These are phyloP conservation scores for Pulveroboletus frians DNA, from an alignment of 768 basidiomycete species.

Conservation along the genomic window DNA sequence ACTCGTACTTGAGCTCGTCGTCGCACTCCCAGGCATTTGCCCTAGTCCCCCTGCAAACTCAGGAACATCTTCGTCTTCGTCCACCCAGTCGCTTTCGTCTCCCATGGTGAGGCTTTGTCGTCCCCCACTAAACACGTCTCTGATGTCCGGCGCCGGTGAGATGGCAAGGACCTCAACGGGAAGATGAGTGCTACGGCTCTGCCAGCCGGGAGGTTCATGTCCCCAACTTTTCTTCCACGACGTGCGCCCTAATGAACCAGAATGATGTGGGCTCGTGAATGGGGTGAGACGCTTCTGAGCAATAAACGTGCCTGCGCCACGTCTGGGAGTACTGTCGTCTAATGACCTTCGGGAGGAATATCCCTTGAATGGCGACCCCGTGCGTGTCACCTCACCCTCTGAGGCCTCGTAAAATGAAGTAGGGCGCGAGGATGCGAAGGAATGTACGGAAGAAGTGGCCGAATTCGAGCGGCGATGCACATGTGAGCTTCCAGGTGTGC, in stretches of 20 bases:
- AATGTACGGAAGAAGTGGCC: constrained; percentile 71
- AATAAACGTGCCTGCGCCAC: constrained; percentile 56
- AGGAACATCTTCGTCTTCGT: constrained; percentile 73
- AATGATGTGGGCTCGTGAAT: constrained; percentile 53
- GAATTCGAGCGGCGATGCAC: constrained; percentile 73
- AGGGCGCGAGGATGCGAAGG: constrained; percentile 69
- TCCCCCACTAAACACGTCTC: constrained; percentile 72
- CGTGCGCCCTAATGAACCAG: constrained; percentile 52
- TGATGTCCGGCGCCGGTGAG: constrained; percentile 48
- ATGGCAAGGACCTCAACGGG: constrained; percentile 78
- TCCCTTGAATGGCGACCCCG: constrained; percentile 57
- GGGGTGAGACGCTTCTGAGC: constrained; percentile 79
- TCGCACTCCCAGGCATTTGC: constrained; percentile 39
- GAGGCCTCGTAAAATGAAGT: constrained; percentile 74
- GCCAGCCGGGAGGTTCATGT: constrained; percentile 81
- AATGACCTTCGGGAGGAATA: constrained; percentile 42
- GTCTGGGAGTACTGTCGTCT: constrained; percentile 43
- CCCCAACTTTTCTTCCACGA: constrained; percentile 93
- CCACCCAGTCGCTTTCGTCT: constrained; percentile 86
- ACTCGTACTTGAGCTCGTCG: constrained; percentile 23
- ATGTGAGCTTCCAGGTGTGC: constrained; percentile 32
- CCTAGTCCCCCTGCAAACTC: constrained; percentile 77
- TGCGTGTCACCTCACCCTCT: constrained; percentile 61
- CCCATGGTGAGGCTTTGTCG: constrained; percentile 53
- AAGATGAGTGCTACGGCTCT: constrained; percentile 54